Conservation (phyloP, 225 moss, liverwort and hornwort species). For the Polytrichum formosum region DNA sequence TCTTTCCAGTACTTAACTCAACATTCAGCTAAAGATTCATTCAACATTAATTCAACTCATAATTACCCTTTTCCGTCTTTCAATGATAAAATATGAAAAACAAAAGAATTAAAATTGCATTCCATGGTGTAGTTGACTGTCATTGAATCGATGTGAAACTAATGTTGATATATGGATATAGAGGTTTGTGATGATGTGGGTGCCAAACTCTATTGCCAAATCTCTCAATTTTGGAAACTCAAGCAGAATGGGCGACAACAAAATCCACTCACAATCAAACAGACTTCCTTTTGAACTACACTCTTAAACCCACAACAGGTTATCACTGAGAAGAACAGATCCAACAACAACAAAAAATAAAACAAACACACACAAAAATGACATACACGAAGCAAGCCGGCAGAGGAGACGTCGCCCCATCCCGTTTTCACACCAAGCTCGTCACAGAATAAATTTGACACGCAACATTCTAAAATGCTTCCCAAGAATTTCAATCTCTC, state of each 20-base stretch:
- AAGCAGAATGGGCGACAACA: not conserved
- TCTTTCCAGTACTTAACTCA: too few species aligned
- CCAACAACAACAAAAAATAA: not conserved
- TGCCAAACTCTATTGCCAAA: not conserved
- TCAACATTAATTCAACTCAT: not conserved
- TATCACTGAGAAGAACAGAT: too few species aligned
- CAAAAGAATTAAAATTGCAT: too few species aligned
- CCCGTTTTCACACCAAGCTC: not conserved
- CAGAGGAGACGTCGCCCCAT: constrained; percentile 17
- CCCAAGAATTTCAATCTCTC: too few species aligned
- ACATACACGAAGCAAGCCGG: constrained; percentile 24
- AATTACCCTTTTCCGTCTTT: too few species aligned
- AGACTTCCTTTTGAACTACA: not conserved
- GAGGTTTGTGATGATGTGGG: too few species aligned
- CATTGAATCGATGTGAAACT: too few species aligned
- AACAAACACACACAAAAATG: not conserved
- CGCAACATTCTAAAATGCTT: too few species aligned
- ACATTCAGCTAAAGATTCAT: not conserved
- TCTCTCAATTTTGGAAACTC: not conserved
- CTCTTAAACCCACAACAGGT: not conserved
- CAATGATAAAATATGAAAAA: too few species aligned
- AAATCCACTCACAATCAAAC: not conserved
- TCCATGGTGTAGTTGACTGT: too few species aligned
- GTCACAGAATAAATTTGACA: too few species aligned
- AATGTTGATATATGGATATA: too few species aligned